Evolutionary conservation across 2,329 filamentous ascomycete genomes (phyloP), one percentile per base, ranked within the genome.

Genomic region (Pseudogymnoascus sp.): DNA sequence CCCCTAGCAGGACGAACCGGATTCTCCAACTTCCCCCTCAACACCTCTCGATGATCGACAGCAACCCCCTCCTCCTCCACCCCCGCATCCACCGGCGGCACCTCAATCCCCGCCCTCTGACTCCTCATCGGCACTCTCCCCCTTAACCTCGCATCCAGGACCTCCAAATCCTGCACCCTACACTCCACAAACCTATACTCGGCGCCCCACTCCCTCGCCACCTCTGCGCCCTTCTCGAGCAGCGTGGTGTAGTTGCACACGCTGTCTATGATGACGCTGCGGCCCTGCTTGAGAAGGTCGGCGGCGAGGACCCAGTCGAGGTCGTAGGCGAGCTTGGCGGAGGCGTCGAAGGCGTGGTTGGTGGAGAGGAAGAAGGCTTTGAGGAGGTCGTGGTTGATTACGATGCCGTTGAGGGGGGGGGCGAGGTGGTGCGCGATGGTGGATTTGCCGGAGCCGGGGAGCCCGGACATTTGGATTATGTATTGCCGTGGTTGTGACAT

Each of bases 401-500:
- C 67, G 0, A 74, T 60, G 3, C 60, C 73, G 43, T 67, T 60
- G 39, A 74, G 65, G 0, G 66, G 65, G 8, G 60, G 63, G 7
- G 64, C 60, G 0, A 76, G 68, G 0, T 69, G 65, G 7, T 58
- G 66, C 1, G 74, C 72, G 12, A 72, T 60, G 2, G 74, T 75
- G 65, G 71, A 75, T 62, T 77, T 76, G 0, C 74, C 74, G 6
- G 73, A 72, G 7, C 75, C 74, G 2, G 74, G 74, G 6, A 72
- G 71, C 3, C 74, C 74, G 2, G 74, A 74, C 71, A 76, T 75
- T 57, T 75, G 73, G 50, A 71, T 67, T 36, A 71, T 57, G 7
- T 69, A 38, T 30, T 30, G 43, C n/a, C n/a, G 43, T 2, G 43
- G 43, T 50, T 6, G 43, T 9, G 14, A 6, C 43, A 50, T 50